Percentiles rank a stretch among this genome's conserved stretches.
Conservation (phyloP, 495 filamentous ascomycete genomes). For the Hyphodiscus hymeniophilus region DNA sequence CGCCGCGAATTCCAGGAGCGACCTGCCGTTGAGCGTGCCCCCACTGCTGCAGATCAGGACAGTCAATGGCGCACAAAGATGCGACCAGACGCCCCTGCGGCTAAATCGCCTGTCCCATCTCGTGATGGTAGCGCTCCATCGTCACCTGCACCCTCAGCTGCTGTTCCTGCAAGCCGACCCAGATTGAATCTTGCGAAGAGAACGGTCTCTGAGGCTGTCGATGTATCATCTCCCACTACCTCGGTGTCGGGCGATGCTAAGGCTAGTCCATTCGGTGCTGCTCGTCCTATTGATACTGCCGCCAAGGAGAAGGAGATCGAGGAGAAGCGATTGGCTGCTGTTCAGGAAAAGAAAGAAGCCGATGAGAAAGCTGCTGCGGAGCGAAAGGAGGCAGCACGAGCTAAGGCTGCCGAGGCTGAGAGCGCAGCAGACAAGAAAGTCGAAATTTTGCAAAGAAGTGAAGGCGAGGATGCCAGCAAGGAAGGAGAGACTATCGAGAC, state of each 20-base stretch:
- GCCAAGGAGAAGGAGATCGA: constrained; percentile 81
- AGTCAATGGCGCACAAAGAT: constrained; percentile 80
- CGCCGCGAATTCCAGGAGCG: constrained; percentile 71
- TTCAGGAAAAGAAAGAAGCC: constrained; percentile 76
- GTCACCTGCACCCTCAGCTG: constrained; percentile 46
- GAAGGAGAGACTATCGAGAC: constrained; percentile 41
- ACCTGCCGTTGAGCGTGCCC: constrained; percentile 51
- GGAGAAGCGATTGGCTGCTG: constrained; percentile 65
- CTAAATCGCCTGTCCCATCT: constrained; percentile 28
- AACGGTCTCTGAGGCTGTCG: constrained; percentile 67
- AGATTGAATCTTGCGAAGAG: constrained; percentile 80
- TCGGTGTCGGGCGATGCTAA: constrained; percentile 54
- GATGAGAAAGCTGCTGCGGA: constrained; percentile 83
- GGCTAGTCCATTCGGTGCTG: constrained; percentile 86
- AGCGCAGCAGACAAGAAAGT: constrained; percentile 44
- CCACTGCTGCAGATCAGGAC: constrained; percentile 80
- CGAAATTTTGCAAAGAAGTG: constrained; percentile 55
- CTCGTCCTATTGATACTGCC: constrained; percentile 82
- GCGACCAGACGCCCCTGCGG: constrained; percentile 56
- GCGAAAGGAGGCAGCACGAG: constrained; percentile 50
- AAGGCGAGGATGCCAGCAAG: constrained; percentile 44
- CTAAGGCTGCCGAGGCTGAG: constrained; percentile 41
- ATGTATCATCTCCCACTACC: constrained; percentile 37
- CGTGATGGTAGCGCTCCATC: constrained; percentile 40
- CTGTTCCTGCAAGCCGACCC: constrained; percentile 54